Conservation (phyloP, 306 rosid species). For the Dicorynia guianensis region DNA sequence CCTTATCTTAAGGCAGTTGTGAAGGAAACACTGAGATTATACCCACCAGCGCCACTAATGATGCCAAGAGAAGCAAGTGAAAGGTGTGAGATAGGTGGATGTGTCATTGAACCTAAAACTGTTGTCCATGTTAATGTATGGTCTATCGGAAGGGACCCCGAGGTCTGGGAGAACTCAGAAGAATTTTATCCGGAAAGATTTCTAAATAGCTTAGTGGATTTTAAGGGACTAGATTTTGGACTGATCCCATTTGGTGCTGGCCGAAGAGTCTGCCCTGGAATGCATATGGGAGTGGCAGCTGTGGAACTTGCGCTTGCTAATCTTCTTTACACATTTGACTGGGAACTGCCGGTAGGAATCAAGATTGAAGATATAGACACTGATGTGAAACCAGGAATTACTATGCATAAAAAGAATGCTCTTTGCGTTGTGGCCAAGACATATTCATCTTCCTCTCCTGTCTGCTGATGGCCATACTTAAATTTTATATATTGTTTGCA, state of each 20-base stretch:
- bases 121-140: conserved; percentile 40
- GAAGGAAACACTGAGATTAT: conserved; percentile 48
- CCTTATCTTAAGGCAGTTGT: conserved; percentile 46
- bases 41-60: conserved; percentile 48
- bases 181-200: conserved; percentile 50
- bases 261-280: conserved; percentile 49
- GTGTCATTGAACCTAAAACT: conserved; percentile 41
- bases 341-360: conserved; percentile 38
- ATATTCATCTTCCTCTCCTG: background rate
- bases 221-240: conserved; percentile 45
- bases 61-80: conserved; percentile 46
- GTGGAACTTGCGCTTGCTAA: conserved; percentile 45
- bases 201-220: conserved; percentile 11
- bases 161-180: conserved; percentile 40
- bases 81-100: conserved; percentile 39
- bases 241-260: conserved; percentile 51
- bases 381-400: conserved; percentile 41
- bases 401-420: conserved; percentile 44
- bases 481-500: background rate
- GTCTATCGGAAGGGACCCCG: conserved; percentile 50
- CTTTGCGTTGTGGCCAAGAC: conserved; percentile 35
- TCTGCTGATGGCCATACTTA: no score
- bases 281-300: conserved; percentile 29
- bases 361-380: conserved; percentile 33
- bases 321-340: conserved; percentile 42